Base-by-base conservation (phyloP, 1,284 basidiomycete species). In the Pseudozyma sp. region DNA sequence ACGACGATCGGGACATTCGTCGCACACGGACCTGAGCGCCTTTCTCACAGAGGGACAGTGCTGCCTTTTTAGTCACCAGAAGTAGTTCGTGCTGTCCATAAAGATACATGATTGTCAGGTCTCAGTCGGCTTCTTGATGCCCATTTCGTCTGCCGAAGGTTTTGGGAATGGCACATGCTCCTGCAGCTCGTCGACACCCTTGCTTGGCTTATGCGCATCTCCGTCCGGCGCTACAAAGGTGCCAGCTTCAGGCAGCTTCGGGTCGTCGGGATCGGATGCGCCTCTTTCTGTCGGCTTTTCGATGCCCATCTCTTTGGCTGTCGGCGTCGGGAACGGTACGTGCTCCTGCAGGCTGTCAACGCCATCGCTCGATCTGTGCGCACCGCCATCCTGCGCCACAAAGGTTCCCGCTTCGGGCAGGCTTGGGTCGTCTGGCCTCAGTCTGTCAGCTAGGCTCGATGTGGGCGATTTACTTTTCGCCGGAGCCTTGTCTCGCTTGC, bases 401-500 rank as follows among this genome's bases (percentile, higher is more conserved):
- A 65, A 65, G 3, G 62, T 58, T 1, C 55, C 62, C 5, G 62
- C 62, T 33, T 65, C 62, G n/a, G 55, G 62, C 42, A 58, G 40
- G 8, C 34, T 54, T 6, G 56, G 56, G 24, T 66, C 48, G 29
- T 59, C 63, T 5, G 37, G 35, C 8, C 35, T 49, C 43, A 34
- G 11, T 24, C 34, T 55, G 6, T 54, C 56, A 17, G 63, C 51
- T 1, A 35, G 1, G 33, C n/a, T 51, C 2, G 24, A 7, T 24
- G 45, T 19, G 29, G 19, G 7, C 3, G 17, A 13, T 37, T 16
- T 17, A 8, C 29, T 52, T 10, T 17, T 4, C 13, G 43, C 37
- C 17, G 31, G 5, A 3, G 16, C 42, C 14, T 44, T 39, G 24
- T 29, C 14, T 0, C 30, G 4, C 19, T 49, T 49, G 24, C 46